A percentile compares a stretch with the other conserved stretches of the same genome.
These are phyloP conservation scores for Cryoendolithus antarcticus DNA, from an alignment of 2,329 filamentous ascomycete genomes.

Conservation along the genomic window DNA sequence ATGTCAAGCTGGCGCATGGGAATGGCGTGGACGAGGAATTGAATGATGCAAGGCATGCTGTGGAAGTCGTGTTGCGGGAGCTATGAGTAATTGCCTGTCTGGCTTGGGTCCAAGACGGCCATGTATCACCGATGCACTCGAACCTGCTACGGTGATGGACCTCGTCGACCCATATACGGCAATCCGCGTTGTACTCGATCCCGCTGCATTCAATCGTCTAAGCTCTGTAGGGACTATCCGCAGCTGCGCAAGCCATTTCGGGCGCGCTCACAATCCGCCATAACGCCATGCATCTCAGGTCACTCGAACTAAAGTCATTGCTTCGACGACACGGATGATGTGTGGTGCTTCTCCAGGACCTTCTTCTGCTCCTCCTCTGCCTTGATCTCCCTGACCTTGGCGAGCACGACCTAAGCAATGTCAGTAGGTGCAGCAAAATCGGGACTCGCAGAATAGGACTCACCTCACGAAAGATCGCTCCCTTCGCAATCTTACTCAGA, in stretches of 20 bases:
- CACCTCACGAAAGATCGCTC: slow-evolving; percentile 82
- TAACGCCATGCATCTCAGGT: too few species aligned
- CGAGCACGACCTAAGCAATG: slow-evolving; percentile 47
- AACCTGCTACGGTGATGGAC: too few species aligned
- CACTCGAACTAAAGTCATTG: too few species aligned
- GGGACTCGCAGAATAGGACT: slow-evolving; percentile 3
- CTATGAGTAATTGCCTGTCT: not conserved
- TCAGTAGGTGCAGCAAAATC: slow-evolving; percentile 5
- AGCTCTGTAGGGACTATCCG: too few species aligned
- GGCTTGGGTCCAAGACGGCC: too few species aligned
- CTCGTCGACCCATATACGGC: too few species aligned
- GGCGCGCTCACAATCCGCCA: too few species aligned
- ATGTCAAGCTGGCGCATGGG: slow-evolving; percentile 40
- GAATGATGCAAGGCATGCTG: slow-evolving; percentile 35
- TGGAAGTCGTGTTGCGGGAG: slow-evolving; percentile 20
- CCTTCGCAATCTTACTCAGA: slow-evolving; percentile 47
- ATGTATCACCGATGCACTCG: not conserved
- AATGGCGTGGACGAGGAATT: slow-evolving; percentile 38
- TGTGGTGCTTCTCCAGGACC: slow-evolving; percentile 4
- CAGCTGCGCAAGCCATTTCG: too few species aligned
- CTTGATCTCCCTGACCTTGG: slow-evolving; percentile 88
- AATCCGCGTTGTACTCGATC: too few species aligned
- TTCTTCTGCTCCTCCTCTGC: slow-evolving; percentile 55
- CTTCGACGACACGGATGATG: too few species aligned
- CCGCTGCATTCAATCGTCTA: too few species aligned